Evolutionary conservation across 495 filamentous ascomycete species (phyloP).

Genomic region (Opeltia flavorubescens): DNA sequence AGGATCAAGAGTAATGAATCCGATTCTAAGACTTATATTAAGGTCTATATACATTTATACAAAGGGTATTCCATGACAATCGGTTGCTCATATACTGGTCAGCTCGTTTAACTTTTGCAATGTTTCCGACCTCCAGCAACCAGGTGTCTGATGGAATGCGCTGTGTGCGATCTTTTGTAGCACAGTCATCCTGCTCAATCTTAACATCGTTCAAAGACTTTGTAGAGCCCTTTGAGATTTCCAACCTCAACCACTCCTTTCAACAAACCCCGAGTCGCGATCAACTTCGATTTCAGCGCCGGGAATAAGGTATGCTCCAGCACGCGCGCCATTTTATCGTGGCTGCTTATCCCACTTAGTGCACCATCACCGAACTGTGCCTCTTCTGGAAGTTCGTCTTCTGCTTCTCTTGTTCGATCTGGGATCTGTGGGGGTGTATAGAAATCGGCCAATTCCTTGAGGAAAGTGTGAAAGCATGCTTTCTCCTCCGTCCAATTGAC

Average conservation of each 20-base stretch:
- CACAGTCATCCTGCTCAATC: not conserved
- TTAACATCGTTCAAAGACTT: slow-evolving; percentile 95
- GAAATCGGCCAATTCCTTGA: slow-evolving; percentile 79
- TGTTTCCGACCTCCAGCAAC: too few species aligned
- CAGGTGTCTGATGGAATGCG: too few species aligned
- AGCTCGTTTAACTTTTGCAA: too few species aligned
- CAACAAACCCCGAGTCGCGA: slow-evolving; percentile 70
- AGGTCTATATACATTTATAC: too few species aligned
- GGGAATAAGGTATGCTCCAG: slow-evolving; percentile 84
- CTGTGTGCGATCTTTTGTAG: too few species aligned
- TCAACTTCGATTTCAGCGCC: slow-evolving; percentile 65
- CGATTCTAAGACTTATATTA: too few species aligned
- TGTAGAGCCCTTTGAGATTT: slow-evolving; percentile 85
- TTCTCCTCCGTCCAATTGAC: slow-evolving; percentile 80
- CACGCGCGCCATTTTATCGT: slow-evolving; percentile 46
- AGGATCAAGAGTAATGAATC: too few species aligned
- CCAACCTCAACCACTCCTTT: slow-evolving; percentile 78
- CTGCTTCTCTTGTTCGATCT: slow-evolving; percentile 1
- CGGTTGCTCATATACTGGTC: too few species aligned
- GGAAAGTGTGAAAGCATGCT: slow-evolving; percentile 71
- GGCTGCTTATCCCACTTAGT: not conserved
- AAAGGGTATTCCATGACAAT: too few species aligned
- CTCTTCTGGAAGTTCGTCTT: slow-evolving; percentile 10
- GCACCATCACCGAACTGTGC: slow-evolving; percentile 5
- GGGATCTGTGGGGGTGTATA: slow-evolving; percentile 83